Evolutionary conservation across 306 rosid genomes (phyloP), one percentile per base, ranked within the genome.

Genomic region (Prunus fruticosa): DNA sequence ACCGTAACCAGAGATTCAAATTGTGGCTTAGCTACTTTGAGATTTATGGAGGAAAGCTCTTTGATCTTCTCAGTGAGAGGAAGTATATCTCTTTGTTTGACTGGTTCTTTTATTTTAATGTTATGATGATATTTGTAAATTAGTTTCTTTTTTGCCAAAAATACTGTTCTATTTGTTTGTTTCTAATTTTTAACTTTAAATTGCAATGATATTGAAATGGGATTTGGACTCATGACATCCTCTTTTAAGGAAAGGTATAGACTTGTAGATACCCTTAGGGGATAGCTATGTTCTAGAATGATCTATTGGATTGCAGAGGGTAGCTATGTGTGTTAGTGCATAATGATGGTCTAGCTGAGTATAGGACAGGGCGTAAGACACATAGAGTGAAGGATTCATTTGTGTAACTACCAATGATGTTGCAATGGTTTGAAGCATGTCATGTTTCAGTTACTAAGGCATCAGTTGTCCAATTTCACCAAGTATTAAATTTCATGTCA

Each of bases 11-110:
- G 83, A 90, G 79, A 88, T 95, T 92, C 81, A 95, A 95, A 88
- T 79, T 95, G 93, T 95, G 98, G 97, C 98, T 95, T 79, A 95
- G 98, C 89, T 94, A 86, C 86, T 94, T 94, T 69, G 98, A 94
- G 89, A 94, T 94, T 79, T 94, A 94, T 80, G 98, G 98, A 22
- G 96, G 98, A 79, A 94, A 94, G 80, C 89, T 94, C 45, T 94
- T 76, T 84, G 98, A 95, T 87, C 97, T 95, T 85, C 98, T 95
- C 51, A 88, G 92, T 49, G 98, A 95, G 19, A 88, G 98, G 82
- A 95, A 87, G 98, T 90, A 70, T 67, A 64, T 66, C 79, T 74
- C 60, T 7, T 71, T 52, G 41, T n/a, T 71, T 63, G 38, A 70
- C 62, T 46, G 19, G 12, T 50, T 47, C 15, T 51, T 58, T 71